Conservation (phyloP, 306 rosid species). For the Nissolia schottii region DNA sequence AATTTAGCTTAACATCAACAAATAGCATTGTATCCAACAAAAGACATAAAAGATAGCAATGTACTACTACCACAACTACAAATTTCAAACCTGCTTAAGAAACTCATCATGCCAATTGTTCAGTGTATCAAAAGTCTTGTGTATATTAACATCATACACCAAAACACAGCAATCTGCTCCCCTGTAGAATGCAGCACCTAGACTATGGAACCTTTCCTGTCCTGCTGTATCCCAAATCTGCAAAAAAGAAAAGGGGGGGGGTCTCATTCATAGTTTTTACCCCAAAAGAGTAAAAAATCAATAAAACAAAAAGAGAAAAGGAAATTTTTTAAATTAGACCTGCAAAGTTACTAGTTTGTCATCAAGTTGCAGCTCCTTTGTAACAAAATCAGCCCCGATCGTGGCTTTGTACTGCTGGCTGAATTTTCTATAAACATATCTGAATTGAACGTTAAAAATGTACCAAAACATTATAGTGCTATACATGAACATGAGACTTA, state of each 20-base stretch:
- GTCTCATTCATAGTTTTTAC: background rate
- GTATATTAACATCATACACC: conserved; percentile 73
- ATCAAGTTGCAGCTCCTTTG: conserved; percentile 80
- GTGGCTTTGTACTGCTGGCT: conserved; percentile 79
- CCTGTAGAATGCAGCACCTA: conserved; percentile 81
- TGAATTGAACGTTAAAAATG: conserved; percentile 43
- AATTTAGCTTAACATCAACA: background rate
- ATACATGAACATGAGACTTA: background rate
- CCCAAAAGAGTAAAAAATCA: background rate
- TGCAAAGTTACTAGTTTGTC: conserved; percentile 78
- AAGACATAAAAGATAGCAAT: background rate
- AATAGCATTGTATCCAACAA: background rate
- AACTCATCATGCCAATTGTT: conserved; percentile 84
- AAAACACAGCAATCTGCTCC: conserved; percentile 96
- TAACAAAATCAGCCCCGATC: conserved; percentile 94
- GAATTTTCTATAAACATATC: conserved; percentile 76
- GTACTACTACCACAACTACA: too few species aligned
- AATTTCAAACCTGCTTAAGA: conserved; percentile 64
- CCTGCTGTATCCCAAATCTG: conserved; percentile 99
- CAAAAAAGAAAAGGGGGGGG: too few species aligned
- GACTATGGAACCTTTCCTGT: conserved; percentile 84
- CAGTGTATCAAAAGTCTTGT: conserved; percentile 62
- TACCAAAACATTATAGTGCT: conserved; percentile 15
- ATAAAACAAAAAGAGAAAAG: background rate
- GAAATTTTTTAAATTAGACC: conserved; percentile 30